phyloP scores from a whole-genome alignment of 371 early-diverging fungal species.

The Rhizopus delemar region DNA sequence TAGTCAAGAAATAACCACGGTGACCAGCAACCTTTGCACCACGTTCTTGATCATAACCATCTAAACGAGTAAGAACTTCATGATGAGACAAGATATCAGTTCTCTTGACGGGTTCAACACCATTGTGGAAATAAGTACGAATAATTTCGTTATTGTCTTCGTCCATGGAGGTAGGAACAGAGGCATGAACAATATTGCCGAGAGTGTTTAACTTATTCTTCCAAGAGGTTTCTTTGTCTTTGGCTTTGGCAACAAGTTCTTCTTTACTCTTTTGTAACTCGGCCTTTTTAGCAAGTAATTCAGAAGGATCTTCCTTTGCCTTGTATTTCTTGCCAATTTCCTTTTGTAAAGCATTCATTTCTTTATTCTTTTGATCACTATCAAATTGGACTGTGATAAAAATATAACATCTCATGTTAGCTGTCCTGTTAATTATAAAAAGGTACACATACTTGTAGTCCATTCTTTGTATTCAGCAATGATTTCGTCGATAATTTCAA shows the following conservation, averaged over 20 bases:
- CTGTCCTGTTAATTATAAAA: neutral
- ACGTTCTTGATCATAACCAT: conserved; percentile 92
- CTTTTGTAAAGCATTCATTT: conserved; percentile 90
- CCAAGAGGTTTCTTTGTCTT: conserved; percentile 73
- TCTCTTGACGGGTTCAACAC: conserved; percentile 62
- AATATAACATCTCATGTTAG: conserved; percentile 2
- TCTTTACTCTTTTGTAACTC: conserved; percentile 74
- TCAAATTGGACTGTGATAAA: conserved; percentile 70
- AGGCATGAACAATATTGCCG: conserved; percentile 97
- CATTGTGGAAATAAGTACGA: conserved; percentile 65
- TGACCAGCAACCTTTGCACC: conserved; percentile 98
- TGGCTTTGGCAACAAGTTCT: conserved; percentile 64
- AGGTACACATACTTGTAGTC: conserved; percentile 70
- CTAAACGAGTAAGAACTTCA: conserved; percentile 90
- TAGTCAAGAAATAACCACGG: conserved; percentile 98
- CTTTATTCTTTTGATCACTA: conserved; percentile 89
- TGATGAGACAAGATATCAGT: conserved; percentile 85
- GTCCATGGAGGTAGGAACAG: conserved; percentile 85
- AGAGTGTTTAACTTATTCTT: conserved; percentile 72
- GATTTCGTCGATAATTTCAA: conserved; percentile 90
- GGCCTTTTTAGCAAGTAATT: conserved; percentile 75
- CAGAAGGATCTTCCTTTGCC: conserved; percentile 87
- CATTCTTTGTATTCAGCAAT: conserved; percentile 91
- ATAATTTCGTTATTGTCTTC: conserved; percentile 91
- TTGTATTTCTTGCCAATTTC: conserved; percentile 89